These are phyloP conservation scores for Dionaea muscipula DNA, from an alignment of 179 eudicot genomes.

Conservation along the genomic window DNA sequence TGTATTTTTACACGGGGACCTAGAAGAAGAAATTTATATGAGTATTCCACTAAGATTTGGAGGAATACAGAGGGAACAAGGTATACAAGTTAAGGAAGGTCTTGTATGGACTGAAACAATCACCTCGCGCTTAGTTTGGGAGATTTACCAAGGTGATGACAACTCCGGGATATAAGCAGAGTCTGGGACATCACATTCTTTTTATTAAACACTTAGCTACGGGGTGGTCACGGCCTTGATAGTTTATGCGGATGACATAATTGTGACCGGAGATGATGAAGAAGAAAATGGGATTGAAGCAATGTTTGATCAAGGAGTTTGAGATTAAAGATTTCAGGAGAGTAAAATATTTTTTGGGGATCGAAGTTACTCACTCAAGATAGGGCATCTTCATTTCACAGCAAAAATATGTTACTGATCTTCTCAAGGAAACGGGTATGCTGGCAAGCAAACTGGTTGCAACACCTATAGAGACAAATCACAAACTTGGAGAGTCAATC, in stretches of 20 bases:
- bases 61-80: too few relatives aligned
- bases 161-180: background rate
- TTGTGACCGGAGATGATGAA: background rate
- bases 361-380: background rate
- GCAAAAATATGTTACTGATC: background rate
- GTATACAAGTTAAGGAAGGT: background rate
- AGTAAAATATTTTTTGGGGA: background rate
- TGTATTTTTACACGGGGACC: too few relatives aligned
- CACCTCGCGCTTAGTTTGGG: background rate
- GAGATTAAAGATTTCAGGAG: background rate
- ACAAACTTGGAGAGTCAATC: background rate
- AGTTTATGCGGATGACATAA: background rate
- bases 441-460: background rate
- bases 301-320: background rate
- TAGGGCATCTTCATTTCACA: background rate
- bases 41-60: background rate
- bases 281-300: background rate
- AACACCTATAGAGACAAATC: background rate
- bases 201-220: background rate
- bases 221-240: background rate
- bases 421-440: background rate
- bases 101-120: too few relatives aligned
- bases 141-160: background rate
- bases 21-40: too few relatives aligned
- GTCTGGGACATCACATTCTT: background rate